These are phyloP conservation scores for Takakia lepidozioides DNA, from an alignment of 225 moss, liverwort and hornwort genomes.

Conservation along the genomic window DNA sequence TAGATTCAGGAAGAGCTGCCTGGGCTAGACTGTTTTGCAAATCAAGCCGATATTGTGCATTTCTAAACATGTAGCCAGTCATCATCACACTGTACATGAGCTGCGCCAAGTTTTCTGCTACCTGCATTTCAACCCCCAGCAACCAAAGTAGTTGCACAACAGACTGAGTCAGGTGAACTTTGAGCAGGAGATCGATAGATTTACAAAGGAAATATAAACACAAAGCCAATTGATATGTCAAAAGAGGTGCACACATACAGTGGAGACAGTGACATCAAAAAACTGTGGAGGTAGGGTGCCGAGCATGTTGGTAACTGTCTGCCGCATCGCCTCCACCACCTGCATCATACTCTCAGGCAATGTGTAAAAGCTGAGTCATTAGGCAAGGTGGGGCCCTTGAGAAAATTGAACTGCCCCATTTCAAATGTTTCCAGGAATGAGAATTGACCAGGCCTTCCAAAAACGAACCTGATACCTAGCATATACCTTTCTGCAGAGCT, in stretches of 20 bases:
- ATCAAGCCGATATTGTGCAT: conserved; percentile 86
- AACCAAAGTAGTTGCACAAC: neutral
- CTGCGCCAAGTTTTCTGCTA: conserved; percentile 92
- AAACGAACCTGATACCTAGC: too few relatives aligned
- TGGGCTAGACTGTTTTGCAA: conserved; percentile 80
- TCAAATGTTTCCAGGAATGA: too few relatives aligned
- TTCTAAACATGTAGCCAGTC: conserved; percentile 97
- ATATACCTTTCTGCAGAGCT: too few relatives aligned
- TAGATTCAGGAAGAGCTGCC: conserved; percentile 66
- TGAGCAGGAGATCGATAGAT: neutral
- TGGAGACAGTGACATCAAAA: conserved; percentile 87
- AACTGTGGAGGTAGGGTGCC: conserved; percentile 96
- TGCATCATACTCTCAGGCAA: too few relatives aligned
- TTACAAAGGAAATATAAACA: neutral
- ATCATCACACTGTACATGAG: conserved; percentile 99
- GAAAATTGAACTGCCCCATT: too few relatives aligned
- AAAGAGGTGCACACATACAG: conserved; percentile 40
- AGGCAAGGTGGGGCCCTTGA: too few relatives aligned
- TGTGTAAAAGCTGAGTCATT: too few relatives aligned
- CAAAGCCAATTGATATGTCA: neutral
- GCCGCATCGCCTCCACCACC: conserved; percentile 96
- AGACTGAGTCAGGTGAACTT: neutral
- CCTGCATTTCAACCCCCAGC: conserved; percentile 21
- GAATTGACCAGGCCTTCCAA: too few relatives aligned
- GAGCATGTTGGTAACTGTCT: conserved; percentile 95